phyloP scores from a whole-genome alignment of 83 land plant species.

The Isoetes engelmannii region DNA sequence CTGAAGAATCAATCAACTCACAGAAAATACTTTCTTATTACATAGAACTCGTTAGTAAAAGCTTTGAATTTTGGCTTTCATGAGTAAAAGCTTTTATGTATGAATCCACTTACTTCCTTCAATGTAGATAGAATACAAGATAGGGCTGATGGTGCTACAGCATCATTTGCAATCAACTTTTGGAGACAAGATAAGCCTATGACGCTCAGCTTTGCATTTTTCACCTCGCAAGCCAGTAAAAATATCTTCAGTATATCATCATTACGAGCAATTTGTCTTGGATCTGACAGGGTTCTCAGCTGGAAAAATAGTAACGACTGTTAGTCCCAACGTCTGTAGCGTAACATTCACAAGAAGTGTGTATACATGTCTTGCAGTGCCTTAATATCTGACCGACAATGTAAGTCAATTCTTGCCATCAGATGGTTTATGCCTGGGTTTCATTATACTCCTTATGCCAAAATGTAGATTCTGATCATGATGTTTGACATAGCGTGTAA shows the following conservation, averaged over 20 bases:
- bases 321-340: no score
- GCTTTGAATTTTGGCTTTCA: not conserved
- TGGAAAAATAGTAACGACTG: constrained; percentile 26
- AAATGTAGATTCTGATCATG: not conserved
- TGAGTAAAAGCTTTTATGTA: not conserved
- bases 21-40: no score
- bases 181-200: constrained; percentile 88
- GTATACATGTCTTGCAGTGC: no score
- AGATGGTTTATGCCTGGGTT: no score
- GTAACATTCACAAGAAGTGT: no score
- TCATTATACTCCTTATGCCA: no score
- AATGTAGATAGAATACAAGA: constrained; percentile 70
- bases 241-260: constrained; percentile 87
- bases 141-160: constrained; percentile 72
- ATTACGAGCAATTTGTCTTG: constrained; percentile 66
- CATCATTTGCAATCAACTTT: constrained; percentile 94
- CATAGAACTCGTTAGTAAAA: no score
- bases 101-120: constrained; percentile 59
- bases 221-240: constrained; percentile 90
- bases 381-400: not conserved
- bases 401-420: no score
- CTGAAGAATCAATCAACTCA: no score
- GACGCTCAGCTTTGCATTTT: constrained; percentile 74
- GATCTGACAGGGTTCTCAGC: constrained; percentile 77
- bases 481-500: no score